Percentiles rank a stretch among this genome's conserved stretches.
Evolutionary conservation across 2,329 filamentous ascomycete genomes (phyloP).

Genomic region (Grosmannia penicillata): DNA sequence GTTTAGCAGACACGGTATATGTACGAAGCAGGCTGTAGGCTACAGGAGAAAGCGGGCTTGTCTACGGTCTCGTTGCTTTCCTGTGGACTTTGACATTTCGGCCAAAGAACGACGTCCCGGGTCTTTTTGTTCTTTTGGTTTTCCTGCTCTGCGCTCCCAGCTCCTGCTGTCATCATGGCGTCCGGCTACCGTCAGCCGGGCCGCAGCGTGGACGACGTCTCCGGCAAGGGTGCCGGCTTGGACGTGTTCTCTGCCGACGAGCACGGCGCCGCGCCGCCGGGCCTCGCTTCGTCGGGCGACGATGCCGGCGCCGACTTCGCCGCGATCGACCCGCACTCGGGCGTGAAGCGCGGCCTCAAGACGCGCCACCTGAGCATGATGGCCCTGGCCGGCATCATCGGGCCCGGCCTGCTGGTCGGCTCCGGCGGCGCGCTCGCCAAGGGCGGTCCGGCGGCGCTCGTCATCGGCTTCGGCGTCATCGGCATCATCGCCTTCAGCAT

Average conservation of each 20-base stretch:
- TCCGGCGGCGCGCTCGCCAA: slow-evolving; percentile 52
- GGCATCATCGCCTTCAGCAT: slow-evolving; percentile 52
- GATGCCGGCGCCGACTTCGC: slow-evolving; percentile 23
- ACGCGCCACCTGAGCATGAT: slow-evolving; percentile 54
- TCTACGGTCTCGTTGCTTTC: too few species aligned
- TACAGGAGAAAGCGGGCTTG: too few species aligned
- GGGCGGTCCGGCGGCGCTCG: slow-evolving; percentile 54
- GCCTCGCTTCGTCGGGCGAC: not conserved
- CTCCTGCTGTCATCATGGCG: too few species aligned
- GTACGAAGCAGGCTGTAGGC: too few species aligned
- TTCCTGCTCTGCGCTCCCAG: too few species aligned
- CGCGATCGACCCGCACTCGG: slow-evolving; percentile 42
- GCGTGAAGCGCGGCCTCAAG: slow-evolving; percentile 55
- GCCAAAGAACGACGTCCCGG: too few species aligned
- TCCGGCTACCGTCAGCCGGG: not conserved
- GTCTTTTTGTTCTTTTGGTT: too few species aligned
- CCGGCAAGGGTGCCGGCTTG: not conserved
- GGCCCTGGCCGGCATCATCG: slow-evolving; percentile 47
- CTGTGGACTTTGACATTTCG: too few species aligned
- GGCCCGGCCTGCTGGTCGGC: slow-evolving; percentile 58
- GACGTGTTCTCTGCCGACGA: too few species aligned
- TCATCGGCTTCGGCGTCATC: slow-evolving; percentile 61
- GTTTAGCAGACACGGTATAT: too few species aligned
- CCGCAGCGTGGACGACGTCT: not conserved
- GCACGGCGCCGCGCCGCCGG: too few species aligned